Conservation (phyloP, 1,284 basidiomycete genomes). For the Ceratobasidium sp. region DNA sequence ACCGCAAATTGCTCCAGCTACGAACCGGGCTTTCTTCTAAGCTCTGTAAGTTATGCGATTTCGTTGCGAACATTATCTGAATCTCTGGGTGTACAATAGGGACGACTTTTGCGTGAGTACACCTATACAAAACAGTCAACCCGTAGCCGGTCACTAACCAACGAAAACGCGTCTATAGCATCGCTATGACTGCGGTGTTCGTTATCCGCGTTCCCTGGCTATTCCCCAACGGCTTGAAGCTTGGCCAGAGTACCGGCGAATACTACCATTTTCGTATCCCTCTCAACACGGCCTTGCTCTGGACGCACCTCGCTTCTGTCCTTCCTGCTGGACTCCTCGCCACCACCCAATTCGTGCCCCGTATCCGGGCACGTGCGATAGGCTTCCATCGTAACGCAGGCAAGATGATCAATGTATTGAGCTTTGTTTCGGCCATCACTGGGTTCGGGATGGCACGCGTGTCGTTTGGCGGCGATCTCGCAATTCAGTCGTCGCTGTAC, state of each 20-base stretch:
- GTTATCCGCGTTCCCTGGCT: background rate
- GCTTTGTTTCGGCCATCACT: slow-evolving; percentile 9
- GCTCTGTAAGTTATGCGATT: background rate
- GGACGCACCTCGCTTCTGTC: slow-evolving; percentile 25
- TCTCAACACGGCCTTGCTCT: slow-evolving; percentile 13
- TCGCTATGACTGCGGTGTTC: slow-evolving; percentile 8
- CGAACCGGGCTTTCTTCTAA: background rate
- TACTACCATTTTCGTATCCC: slow-evolving; percentile 20
- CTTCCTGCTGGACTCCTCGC: slow-evolving; percentile 23
- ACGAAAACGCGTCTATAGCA: background rate
- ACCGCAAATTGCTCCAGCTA: background rate
- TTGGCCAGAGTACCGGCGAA: background rate
- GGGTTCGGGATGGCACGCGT: slow-evolving; percentile 24
- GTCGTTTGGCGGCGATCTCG: slow-evolving; percentile 31
- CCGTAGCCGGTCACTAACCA: background rate
- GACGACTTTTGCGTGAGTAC: slow-evolving; percentile 4
- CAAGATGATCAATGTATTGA: slow-evolving; percentile 13
- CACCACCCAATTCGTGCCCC: slow-evolving; percentile 24
- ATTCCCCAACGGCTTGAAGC: slow-evolving; percentile 9
- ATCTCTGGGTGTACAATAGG: background rate
- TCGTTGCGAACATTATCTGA: background rate
- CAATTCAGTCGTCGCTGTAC: background rate
- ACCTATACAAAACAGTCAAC: background rate
- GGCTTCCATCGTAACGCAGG: slow-evolving; percentile 22
- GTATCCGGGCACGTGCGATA: slow-evolving; percentile 20